These are phyloP conservation scores for Zanthoxylum bungeanum DNA, from an alignment of 345 rosid genomes.

Conservation along the genomic window DNA sequence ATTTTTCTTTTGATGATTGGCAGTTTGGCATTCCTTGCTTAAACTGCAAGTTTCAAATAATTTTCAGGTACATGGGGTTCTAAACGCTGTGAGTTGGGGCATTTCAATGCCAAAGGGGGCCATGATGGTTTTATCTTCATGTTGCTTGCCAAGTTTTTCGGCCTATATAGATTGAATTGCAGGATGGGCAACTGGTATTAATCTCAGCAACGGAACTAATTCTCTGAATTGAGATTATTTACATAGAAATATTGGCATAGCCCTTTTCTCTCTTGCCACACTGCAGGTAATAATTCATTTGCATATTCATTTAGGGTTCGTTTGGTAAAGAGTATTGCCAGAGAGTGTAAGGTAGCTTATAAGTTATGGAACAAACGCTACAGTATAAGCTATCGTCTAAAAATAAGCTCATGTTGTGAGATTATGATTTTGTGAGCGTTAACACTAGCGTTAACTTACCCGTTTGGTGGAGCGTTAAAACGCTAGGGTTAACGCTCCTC, in stretches of 20 bases:
- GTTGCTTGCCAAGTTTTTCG: constrained; percentile 54
- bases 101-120: constrained; percentile 68
- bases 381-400: too few relatives aligned
- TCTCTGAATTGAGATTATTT: constrained; percentile 28
- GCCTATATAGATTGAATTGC: constrained; percentile 74
- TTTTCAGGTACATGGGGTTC: constrained; percentile 67
- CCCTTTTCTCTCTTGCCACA: constrained; percentile 60
- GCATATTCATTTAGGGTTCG: neutral
- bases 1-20: neutral
- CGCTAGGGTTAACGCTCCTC: too few relatives aligned
- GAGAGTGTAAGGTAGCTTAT: too few relatives aligned
- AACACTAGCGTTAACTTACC: too few relatives aligned
- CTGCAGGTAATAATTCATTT: constrained; percentile 53
- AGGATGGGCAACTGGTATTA: constrained; percentile 80
- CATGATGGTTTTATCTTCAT: constrained; percentile 79
- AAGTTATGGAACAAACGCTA: too few relatives aligned
- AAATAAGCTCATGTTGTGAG: too few relatives aligned
- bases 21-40: neutral
- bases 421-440: too few relatives aligned
- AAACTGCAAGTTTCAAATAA: neutral
- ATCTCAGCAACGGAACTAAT: constrained; percentile 49
- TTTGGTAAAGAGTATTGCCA: too few relatives aligned
- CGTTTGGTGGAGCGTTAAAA: too few relatives aligned
- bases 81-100: constrained; percentile 90
- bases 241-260: constrained; percentile 65